Evolutionary conservation across 371 early-diverging fungal species (phyloP).

Genomic region (Actinomucor elegans): DNA sequence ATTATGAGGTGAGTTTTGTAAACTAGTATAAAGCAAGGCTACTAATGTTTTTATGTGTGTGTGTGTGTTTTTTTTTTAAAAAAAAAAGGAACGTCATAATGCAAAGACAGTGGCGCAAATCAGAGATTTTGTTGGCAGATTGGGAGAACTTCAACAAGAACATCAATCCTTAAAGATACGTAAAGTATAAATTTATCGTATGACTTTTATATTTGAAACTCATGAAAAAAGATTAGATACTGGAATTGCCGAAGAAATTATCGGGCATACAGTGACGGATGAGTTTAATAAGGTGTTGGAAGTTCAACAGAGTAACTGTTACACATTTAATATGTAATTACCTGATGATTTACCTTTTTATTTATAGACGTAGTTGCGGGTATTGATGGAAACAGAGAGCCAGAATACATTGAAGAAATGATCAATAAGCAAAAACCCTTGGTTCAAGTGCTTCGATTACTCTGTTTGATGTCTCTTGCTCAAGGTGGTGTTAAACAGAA

Average conservation of each 20-base stretch:
- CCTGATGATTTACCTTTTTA: background rate
- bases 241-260: constrained; percentile 81
- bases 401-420: constrained; percentile 85
- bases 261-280: constrained; percentile 72
- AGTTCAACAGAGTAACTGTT: constrained; percentile 79
- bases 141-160: constrained; percentile 81
- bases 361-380: constrained; percentile 80
- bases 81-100: constrained; percentile 80
- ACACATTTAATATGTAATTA: background rate
- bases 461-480: constrained; percentile 82
- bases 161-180: constrained; percentile 80
- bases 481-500: constrained; percentile 82
- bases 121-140: constrained; percentile 84
- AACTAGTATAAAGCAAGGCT: background rate
- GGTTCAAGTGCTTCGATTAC: constrained; percentile 73
- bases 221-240: constrained; percentile 73
- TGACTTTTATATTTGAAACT: no score
- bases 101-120: constrained; percentile 88
- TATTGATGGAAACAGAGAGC: constrained; percentile 61
- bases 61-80: no score
- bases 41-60: background rate
- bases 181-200: no score
- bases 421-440: constrained; percentile 74
- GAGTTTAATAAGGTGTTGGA: constrained; percentile 83
- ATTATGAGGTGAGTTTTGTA: constrained; percentile 67